Base-by-base conservation (phyloP, 1,284 basidiomycete species). In the Singerocomus inundabilis region DNA sequence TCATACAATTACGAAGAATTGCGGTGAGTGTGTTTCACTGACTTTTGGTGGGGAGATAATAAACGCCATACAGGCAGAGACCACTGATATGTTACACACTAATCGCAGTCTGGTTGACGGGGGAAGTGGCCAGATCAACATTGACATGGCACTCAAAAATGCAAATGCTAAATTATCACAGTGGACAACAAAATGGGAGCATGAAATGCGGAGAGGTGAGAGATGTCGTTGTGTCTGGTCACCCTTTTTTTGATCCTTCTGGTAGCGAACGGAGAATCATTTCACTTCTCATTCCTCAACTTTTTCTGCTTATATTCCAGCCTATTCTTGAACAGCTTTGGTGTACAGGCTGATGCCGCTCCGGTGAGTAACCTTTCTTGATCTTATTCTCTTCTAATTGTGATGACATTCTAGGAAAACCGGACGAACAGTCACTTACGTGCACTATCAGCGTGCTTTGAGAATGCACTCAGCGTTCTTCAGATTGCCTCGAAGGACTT, bases 311-410 rank as follows among this genome's bases (percentile, higher is more conserved):
- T 88, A 21, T 81, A 91, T 62, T 84, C 88, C 40, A 76, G 84
- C 51, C 72, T 91, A 38, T 91, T 91, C 70, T 70, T 91, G 58
- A 91, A 91, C 67, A 88, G 84, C 54, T 87, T 89, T 64, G 88
- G 85, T 25, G 79, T 91, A 41, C 81, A 85, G 58, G 75, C 78
- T 24, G 77, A 80, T 26, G 76, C 82, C 63, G 66, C 71, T 46
- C 77, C 80, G 53, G 84, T 80, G 58, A 60, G 80, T 67, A 36
- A 46, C 51, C 35, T 21, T 45, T 21, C 24, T 40, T 29, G 2
- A 21, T 12, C 12, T 25, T 34, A 21, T 47, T 43, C 33, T 15
- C 12, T n/a, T 21, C 39, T 58, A 40, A 34, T 46, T 48, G 9
- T 54, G 15, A 44, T 39, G 16, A 26, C 18, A 48, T 50, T 57